These are phyloP conservation scores for Leccinum barrowsii DNA, from an alignment of 768 basidiomycete species.

Conservation along the genomic window DNA sequence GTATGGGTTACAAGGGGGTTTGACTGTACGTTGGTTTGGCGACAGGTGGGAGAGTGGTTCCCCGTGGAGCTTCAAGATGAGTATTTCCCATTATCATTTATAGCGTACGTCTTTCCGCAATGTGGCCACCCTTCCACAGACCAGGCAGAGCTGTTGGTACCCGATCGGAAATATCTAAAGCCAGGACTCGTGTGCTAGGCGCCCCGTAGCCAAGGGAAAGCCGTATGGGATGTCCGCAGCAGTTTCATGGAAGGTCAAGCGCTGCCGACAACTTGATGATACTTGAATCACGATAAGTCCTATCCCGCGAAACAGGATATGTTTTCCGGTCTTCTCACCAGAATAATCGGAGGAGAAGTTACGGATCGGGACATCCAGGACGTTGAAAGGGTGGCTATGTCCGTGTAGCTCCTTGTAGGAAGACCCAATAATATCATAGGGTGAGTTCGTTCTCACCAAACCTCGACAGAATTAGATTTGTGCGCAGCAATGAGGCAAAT, in stretches of 20 bases:
- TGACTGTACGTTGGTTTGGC: neutral
- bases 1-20: no score
- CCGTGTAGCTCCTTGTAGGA: no score
- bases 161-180: neutral
- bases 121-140: constrained; percentile 9
- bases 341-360: neutral
- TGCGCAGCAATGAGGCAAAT: no score
- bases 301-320: neutral
- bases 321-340: neutral
- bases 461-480: no score
- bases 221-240: neutral
- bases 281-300: neutral
- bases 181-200: neutral
- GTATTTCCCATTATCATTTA: neutral
- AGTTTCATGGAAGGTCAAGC: neutral
- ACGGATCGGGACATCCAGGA: no score
- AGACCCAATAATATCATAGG: no score
- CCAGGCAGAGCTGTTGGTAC: constrained; percentile 10
- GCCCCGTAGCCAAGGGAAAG: neutral
- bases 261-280: neutral
- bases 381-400: neutral
- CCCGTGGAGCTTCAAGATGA: neutral
- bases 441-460: no score
- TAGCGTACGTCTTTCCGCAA: neutral
- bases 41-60: neutral